Base-by-base conservation (phyloP, 257 asterid genomes). In the Verbena officinalis region DNA sequence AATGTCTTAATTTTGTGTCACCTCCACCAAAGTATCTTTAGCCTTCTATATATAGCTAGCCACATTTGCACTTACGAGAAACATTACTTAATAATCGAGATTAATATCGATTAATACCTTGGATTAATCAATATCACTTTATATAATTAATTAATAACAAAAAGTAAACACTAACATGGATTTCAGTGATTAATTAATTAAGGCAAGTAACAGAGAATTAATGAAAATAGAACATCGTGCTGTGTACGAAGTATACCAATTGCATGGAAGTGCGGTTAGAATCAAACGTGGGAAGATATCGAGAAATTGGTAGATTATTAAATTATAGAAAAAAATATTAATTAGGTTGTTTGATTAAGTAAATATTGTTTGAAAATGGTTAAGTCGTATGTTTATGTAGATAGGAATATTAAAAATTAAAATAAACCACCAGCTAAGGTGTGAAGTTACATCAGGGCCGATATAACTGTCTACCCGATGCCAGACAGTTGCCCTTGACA, bases 181-280 rank as follows among this genome's bases (percentile, higher is more conserved):
- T 76, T 78, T 81, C 85, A 81, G 91, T 68, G 83, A 78, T 19
- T 23, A 38, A 62, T 79, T 77, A 75, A 69, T 68, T 64, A 30
- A 53, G 61, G 51, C 40, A 48, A 46, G 71, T 55, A 40, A 54
- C 58, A 59, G 64, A 52, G 66, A 74, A 61, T 63, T 44, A 54
- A 62, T 65, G 66, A 51, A 79, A 77, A 84, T 76, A 68, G 66
- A 51, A 79, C 79, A 84, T 76, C 89, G 91, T 84, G 80, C 65
- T 77, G 76, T 62, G 84, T 76, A 84, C 91, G 88, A 78, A 62
- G 78, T 77, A 53, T 58, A 43, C 68, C n/a, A n/a, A n/a, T 48
- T 68, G 80, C 91, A 77, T 82, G 84, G 84, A 68, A 73, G 80
- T 83, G 84, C 89, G 87, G 58, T 67, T 51, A 64, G 74, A 64